Conservation (phyloP, 2,329 filamentous ascomycete species). For the Aurifilum marmelostoma region DNA sequence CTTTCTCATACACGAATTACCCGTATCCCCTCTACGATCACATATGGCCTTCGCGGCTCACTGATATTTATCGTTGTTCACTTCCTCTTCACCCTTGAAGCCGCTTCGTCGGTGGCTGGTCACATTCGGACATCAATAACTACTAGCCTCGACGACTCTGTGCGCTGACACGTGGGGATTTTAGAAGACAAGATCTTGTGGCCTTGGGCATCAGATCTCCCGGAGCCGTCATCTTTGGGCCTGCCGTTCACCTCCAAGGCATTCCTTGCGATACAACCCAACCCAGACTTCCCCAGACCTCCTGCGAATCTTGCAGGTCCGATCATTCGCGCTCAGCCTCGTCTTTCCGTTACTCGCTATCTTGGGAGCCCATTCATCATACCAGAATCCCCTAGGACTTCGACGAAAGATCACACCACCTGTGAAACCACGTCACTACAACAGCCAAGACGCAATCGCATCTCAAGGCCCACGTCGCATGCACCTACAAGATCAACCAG, state of each 20-base stretch:
- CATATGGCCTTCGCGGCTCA: neutral
- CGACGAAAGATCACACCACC: neutral
- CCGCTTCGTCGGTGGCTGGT: neutral
- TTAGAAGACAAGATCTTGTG: neutral
- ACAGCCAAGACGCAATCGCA: neutral
- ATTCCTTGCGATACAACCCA: neutral
- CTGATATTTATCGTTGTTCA: neutral
- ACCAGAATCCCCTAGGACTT: neutral
- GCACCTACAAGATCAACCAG: neutral
- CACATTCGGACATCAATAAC: neutral
- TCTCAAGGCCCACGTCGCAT: neutral
- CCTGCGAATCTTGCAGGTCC: neutral
- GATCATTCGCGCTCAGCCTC: neutral
- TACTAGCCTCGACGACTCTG: conserved; percentile 1
- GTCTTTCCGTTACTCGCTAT: neutral
- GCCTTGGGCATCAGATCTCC: neutral
- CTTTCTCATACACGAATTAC: conserved; percentile 1
- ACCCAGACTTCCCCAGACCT: neutral
- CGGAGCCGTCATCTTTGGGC: neutral
- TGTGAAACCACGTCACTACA: neutral
- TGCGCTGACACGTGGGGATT: conserved; percentile 4
- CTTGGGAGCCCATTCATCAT: neutral
- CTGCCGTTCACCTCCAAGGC: neutral
- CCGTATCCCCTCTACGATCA: neutral
- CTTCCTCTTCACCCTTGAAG: neutral